A percentile compares a stretch with the other conserved stretches of the same genome.
Evolutionary conservation across 2,329 filamentous ascomycete species (phyloP).

Genomic region (Trichoderma sp.): DNA sequence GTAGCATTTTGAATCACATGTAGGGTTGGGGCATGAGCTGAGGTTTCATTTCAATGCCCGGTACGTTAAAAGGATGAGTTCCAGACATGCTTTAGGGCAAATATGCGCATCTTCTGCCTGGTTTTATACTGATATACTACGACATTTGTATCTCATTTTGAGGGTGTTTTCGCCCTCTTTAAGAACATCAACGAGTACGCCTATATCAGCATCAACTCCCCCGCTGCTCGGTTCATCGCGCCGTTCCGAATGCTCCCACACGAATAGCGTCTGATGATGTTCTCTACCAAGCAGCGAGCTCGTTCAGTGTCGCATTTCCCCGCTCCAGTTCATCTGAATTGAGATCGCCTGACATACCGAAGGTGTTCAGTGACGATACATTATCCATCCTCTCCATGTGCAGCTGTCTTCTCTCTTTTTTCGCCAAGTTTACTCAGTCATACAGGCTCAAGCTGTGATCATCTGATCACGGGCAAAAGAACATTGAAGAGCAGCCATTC

Average conservation of each 20-base stretch:
- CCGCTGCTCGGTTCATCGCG: background rate
- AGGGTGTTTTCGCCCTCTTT: too few relatives aligned
- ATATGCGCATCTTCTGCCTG: too few relatives aligned
- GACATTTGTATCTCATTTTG: background rate
- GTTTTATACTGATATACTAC: too few relatives aligned
- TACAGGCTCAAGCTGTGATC: too few relatives aligned
- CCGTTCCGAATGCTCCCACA: conserved; percentile 10
- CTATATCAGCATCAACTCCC: too few relatives aligned
- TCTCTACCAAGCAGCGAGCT: conserved; percentile 6
- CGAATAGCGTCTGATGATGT: conserved; percentile 8
- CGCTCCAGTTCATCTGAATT: conserved; percentile 3
- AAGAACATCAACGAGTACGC: background rate
- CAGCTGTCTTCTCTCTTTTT: too few relatives aligned
- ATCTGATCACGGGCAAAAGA: too few relatives aligned
- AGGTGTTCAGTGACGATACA: background rate
- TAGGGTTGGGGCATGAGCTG: background rate
- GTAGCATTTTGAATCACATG: background rate
- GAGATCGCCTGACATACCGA: background rate
- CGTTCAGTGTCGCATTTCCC: conserved; percentile 9
- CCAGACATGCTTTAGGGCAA: too few relatives aligned
- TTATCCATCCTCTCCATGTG: too few relatives aligned
- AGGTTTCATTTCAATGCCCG: background rate
- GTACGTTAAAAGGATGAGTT: too few relatives aligned
- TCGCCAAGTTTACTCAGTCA: too few relatives aligned
- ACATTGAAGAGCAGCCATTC: too few relatives aligned